Base-by-base conservation (phyloP, 2,329 filamentous ascomycete species). In the Ceratocystis colombiana region DNA sequence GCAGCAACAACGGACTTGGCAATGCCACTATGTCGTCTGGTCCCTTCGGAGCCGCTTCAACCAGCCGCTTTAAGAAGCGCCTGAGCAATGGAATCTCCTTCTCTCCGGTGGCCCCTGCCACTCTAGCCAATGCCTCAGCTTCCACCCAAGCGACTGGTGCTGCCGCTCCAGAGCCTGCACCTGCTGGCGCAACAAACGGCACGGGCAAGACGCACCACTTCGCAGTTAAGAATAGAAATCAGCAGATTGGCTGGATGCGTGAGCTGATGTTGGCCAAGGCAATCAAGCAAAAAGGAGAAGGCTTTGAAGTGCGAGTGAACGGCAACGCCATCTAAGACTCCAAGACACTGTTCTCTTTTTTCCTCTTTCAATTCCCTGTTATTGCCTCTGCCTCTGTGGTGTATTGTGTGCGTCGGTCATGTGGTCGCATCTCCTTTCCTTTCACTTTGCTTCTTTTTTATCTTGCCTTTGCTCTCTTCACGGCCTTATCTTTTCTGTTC, bases 231-330 rank as follows among this genome's bases (percentile, higher is more conserved):
- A 85, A 81, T 71, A 84, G 91, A 15, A 90, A 96, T 73, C 89
- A 96, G 74, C 84, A 93, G 69, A 96, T 97, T 72, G 93, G 96
- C 74, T 99, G 94, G 94, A 95, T 95, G 90, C 82, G 90, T 65
- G 90, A 95, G 80, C 78, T 95, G 68, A 95, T 95, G 90, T 84
- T 95, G 59, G 90, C 90, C 65, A 94, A 94, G 79, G 90, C 90
- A 20, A 79, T 90, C 73, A 89, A 87, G 79, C 88, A 90, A 76
- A 94, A 92, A 81, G 86, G 84, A 61, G 86, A 90, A 71, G 90
- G 90, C 20, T 93, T 88, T 71, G 88, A 92, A 76, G 84, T 94
- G 71, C 88, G 85, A 73, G 84, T 92, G 69, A 93, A 93, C 73
- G 89, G 89, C 57, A 87, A 85, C 76, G 87, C 87, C 84, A 87